Percentiles rank a stretch among this genome's conserved stretches.
Evolutionary conservation across 306 rosid genomes (phyloP).

Genomic region (Castanea crenata): DNA sequence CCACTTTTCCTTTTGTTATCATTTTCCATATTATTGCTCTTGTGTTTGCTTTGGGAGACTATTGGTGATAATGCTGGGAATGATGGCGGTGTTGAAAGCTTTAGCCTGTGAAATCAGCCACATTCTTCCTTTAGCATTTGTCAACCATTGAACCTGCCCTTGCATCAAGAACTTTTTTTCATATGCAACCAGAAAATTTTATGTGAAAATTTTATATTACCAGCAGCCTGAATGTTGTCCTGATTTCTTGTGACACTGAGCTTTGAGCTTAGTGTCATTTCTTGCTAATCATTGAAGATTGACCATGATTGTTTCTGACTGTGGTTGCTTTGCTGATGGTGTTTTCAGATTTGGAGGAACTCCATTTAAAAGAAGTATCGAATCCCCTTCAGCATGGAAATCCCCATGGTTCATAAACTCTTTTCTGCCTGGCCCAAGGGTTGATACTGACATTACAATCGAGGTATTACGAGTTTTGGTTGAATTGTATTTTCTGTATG

Average conservation of each 20-base stretch:
- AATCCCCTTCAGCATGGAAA: constrained; percentile 96
- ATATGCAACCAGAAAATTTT: neutral
- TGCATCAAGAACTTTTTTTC: neutral
- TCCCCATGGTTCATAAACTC: constrained; percentile 91
- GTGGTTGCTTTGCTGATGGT: constrained; percentile 26
- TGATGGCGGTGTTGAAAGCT: neutral
- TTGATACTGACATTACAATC: constrained; percentile 77
- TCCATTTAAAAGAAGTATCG: constrained; percentile 84
- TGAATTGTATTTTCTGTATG: neutral
- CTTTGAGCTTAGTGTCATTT: neutral
- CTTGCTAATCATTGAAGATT: neutral
- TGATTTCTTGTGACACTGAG: neutral
- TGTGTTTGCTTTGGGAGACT: neutral
- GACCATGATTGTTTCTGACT: constrained; percentile 11
- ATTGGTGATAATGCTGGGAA: constrained; percentile 1
- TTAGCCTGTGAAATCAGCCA: neutral
- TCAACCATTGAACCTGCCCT: neutral
- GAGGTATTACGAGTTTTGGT: constrained; percentile 59
- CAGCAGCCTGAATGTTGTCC: neutral
- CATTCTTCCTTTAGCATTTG: neutral
- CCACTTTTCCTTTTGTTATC: neutral
- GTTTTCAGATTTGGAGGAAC: constrained; percentile 70
- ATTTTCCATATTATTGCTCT: neutral
- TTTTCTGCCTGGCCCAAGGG: constrained; percentile 65
- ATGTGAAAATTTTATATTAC: neutral